Conservation (phyloP, 2,329 filamentous ascomycete genomes). For the Sclerotinia glacialis region DNA sequence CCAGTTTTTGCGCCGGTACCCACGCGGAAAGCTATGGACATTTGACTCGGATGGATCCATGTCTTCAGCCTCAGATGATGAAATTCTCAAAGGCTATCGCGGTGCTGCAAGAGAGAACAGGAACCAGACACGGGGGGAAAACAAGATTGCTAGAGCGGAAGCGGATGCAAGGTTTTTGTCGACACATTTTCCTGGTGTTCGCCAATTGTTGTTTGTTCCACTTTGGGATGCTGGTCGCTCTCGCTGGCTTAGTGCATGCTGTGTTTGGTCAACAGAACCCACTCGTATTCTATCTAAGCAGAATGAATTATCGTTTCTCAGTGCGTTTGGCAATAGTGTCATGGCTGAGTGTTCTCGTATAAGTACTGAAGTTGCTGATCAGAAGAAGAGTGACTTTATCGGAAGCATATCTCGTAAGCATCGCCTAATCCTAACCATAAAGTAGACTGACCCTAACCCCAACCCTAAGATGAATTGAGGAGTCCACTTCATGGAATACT, state of each 20-base stretch:
- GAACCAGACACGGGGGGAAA: slow-evolving; percentile 24
- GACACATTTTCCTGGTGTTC: slow-evolving; percentile 45
- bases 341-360: slow-evolving; percentile 56
- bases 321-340: slow-evolving; percentile 49
- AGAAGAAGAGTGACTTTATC: slow-evolving; percentile 57
- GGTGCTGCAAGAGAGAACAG: slow-evolving; percentile 20
- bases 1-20: slow-evolving; percentile 44
- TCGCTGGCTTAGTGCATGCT: slow-evolving; percentile 50
- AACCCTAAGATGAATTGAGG: background rate
- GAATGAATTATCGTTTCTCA: slow-evolving; percentile 42
- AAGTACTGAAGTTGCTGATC: slow-evolving; percentile 50
- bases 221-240: slow-evolving; percentile 49
- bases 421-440: slow-evolving; percentile 32
- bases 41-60: slow-evolving; percentile 46
- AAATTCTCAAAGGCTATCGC: slow-evolving; percentile 27
- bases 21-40: slow-evolving; percentile 48
- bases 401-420: slow-evolving; percentile 59
- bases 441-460: background rate
- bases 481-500: slow-evolving; percentile 55
- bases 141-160: slow-evolving; percentile 26
- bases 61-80: slow-evolving; percentile 47
- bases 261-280: slow-evolving; percentile 44
- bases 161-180: slow-evolving; percentile 40
- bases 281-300: slow-evolving; percentile 40
- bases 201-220: slow-evolving; percentile 49